These are phyloP conservation scores for Chlamydomonas sp. DNA, from an alignment of 139 green algal species.

Conservation along the genomic window DNA sequence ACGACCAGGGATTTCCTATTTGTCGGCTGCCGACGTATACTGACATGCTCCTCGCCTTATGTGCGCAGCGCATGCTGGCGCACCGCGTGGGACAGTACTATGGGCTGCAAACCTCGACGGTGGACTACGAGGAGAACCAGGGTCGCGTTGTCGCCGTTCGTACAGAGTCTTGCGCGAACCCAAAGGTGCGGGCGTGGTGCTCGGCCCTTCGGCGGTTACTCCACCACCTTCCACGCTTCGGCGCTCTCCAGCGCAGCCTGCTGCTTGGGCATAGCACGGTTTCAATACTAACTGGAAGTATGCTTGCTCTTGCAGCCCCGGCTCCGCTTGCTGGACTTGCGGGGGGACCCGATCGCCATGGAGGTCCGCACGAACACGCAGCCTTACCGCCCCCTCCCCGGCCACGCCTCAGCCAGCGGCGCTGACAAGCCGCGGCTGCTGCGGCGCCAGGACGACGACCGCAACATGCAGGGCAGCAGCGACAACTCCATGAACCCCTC, in stretches of 20 bases:
- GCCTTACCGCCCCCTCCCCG: not conserved
- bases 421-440: conserved; percentile 25
- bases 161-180: conserved; percentile 1
- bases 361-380: too few relatives aligned
- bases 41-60: not conserved
- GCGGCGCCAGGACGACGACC: conserved; percentile 22
- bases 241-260: too few relatives aligned
- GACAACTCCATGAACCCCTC: conserved; percentile 14
- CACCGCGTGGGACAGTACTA: conserved; percentile 63
- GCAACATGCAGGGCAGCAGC: not conserved
- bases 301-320: not conserved
- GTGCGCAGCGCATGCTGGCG: conserved; percentile 58
- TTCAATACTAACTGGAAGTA: too few relatives aligned
- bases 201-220: not conserved
- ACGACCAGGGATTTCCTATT: not conserved
- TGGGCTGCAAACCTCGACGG: conserved; percentile 56
- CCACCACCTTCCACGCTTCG: too few relatives aligned
- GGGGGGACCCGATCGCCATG: conserved; percentile 1
- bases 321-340: conserved; percentile 14
- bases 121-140: conserved; percentile 51
- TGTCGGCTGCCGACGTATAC: not conserved
- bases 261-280: too few relatives aligned
- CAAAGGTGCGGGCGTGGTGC: conserved; percentile 11
- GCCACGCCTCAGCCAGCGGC: not conserved
- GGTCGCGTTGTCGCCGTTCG: conserved; percentile 50